phyloP scores from a whole-genome alignment of 306 rosid species.

The Phaseolus lunatus region DNA sequence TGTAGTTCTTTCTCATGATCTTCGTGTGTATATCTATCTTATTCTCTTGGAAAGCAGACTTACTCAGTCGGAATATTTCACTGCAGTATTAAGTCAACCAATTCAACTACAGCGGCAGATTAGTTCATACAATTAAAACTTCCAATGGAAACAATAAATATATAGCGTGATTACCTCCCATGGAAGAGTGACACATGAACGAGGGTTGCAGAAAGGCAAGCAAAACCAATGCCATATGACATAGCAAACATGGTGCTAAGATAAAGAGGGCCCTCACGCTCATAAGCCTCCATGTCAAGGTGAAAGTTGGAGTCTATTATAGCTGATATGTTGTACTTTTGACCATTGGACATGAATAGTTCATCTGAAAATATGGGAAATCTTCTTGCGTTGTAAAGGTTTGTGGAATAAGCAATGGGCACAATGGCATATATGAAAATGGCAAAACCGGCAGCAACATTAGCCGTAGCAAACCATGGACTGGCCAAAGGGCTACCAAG shows the following conservation, averaged over 20 bases:
- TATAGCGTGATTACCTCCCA: conserved; percentile 61
- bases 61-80: conserved; percentile 72
- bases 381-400: conserved; percentile 66
- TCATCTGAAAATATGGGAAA: conserved; percentile 85
- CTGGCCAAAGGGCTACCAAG: conserved; percentile 87
- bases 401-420: conserved; percentile 70
- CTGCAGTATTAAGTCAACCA: conserved; percentile 53
- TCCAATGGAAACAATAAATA: background rate
- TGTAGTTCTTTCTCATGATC: conserved; percentile 68
- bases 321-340: conserved; percentile 72
- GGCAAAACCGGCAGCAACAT: conserved; percentile 74
- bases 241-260: conserved; percentile 74
- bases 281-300: conserved; percentile 68
- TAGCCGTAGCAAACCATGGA: conserved; percentile 95
- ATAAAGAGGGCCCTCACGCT: conserved; percentile 68
- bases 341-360: conserved; percentile 67
- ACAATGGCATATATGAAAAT: conserved; percentile 62
- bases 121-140: background rate
- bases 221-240: conserved; percentile 70
- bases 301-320: conserved; percentile 68
- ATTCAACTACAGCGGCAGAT: background rate
- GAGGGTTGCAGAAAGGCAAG: conserved; percentile 79
- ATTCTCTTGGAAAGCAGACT: conserved; percentile 72
- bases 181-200: conserved; percentile 80
- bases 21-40: conserved; percentile 80